Base-by-base conservation (phyloP, 805 yeast species). In the Barnettozyma californica region DNA sequence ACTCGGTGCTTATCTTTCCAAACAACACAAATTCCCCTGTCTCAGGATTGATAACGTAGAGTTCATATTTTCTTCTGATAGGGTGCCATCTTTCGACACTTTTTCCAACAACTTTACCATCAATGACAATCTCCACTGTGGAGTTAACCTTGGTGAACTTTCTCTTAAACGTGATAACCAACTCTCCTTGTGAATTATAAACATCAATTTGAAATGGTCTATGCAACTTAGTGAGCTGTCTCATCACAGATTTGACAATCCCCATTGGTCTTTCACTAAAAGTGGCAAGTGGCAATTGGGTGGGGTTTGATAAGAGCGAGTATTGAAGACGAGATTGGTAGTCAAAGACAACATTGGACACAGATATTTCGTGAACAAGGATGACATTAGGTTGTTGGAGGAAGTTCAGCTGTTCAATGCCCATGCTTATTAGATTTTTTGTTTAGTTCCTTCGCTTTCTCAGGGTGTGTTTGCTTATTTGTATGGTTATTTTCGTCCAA, bases 61-160 rank as follows among this genome's bases (percentile, higher is more conserved):
- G 19, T 2, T 45, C 48, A n/a, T 45, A 45, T 26, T 35, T 45
- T 34, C 41, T 41, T 27, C 21, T 35, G 8, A 45, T 9, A 8
- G 21, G 20, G 36, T 33, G 29, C 29, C 33, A 45, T n/a, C 18
- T 46, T 38, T 46, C 49, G 7, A 36, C 34, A 21, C 37, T 23
- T 10, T 36, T 42, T 8, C 49, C 49, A 26, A 41, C 39, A 13
- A 46, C 23, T 6, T 13, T 26, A 1, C 49, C 49, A 36, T 46
- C 21, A 8, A 41, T 20, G 16, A 46, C 29, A 9, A 46, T n/a
- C 9, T 20, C 29, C 3, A 46, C 39, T 9, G 43, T 46, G 25
- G 49, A 46, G 2, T 40, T 46, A 5, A 46, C 8, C 20, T 36
- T 13, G 14, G 39, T 19, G 27, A 14, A 41, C 14, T 31, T 45